Percentiles rank a stretch among this genome's conserved stretches.
Evolutionary conservation across 2,329 filamentous ascomycete genomes (phyloP).

Genomic region (Exserohilum turcica): DNA sequence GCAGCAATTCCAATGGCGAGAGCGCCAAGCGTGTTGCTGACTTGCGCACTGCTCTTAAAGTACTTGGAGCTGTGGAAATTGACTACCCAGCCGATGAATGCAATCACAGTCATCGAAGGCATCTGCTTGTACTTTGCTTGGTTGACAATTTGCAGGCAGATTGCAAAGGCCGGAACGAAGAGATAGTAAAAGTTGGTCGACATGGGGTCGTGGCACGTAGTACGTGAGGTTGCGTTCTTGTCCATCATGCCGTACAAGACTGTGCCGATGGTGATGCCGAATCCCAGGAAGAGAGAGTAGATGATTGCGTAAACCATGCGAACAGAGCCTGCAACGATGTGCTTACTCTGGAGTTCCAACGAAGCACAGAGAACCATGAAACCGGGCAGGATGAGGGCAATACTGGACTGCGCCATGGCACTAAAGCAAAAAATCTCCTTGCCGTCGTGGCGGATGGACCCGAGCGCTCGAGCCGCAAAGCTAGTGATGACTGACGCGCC

Average conservation of each 20-base stretch:
- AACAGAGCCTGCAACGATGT: constrained; percentile 57
- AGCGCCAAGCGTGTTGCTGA: constrained; percentile 78
- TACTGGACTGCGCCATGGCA: constrained; percentile 56
- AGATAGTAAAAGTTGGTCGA: constrained; percentile 65
- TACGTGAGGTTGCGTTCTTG: constrained; percentile 52
- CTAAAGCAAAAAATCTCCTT: constrained; percentile 57
- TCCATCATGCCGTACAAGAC: constrained; percentile 57
- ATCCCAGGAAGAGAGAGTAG: constrained; percentile 59
- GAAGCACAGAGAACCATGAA: constrained; percentile 58
- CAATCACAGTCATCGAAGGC: constrained; percentile 76
- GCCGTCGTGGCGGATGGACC: constrained; percentile 51
- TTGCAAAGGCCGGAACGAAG: constrained; percentile 74
- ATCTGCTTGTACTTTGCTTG: constrained; percentile 80
- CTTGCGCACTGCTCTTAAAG: constrained; percentile 72
- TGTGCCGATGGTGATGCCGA: constrained; percentile 58
- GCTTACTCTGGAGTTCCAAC: constrained; percentile 55
- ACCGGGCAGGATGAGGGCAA: constrained; percentile 57
- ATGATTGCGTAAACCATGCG: constrained; percentile 60
- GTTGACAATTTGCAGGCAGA: constrained; percentile 77
- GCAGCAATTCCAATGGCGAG: constrained; percentile 77
- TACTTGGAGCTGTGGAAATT: constrained; percentile 73
- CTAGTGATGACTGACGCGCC: constrained; percentile 56
- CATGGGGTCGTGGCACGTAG: constrained; percentile 54
- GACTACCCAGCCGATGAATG: constrained; percentile 73
- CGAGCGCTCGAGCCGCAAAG: constrained; percentile 56